These are phyloP conservation scores for Alternaria postmessia DNA, from an alignment of 2,329 filamentous ascomycete genomes.

Conservation along the genomic window DNA sequence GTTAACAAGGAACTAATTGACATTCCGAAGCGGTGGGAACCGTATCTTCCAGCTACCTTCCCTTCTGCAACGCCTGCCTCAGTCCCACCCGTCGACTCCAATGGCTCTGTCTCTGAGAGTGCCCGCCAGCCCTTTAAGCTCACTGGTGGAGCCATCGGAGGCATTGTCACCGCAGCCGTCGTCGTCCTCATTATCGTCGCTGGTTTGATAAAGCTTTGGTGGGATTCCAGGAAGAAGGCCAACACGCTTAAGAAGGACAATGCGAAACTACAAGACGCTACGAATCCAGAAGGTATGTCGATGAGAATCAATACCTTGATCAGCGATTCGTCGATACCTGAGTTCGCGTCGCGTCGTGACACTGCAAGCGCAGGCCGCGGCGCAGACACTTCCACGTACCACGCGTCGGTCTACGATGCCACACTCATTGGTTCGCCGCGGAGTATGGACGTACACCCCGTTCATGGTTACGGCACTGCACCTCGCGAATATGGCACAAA, in stretches of 20 bases:
- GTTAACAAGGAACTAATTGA: conserved; percentile 8
- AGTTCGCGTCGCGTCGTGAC: not conserved
- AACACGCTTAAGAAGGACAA: conserved; percentile 11
- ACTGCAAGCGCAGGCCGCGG: not conserved
- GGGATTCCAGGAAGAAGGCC: conserved; percentile 13
- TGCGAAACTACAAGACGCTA: conserved; percentile 10
- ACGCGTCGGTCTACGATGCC: not conserved
- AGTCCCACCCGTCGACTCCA: not conserved
- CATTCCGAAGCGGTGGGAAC: conserved; percentile 22
- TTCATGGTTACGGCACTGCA: not conserved
- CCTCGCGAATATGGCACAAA: not conserved
- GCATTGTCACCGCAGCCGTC: not conserved
- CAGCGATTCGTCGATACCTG: not conserved
- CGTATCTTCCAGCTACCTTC: conserved; percentile 13
- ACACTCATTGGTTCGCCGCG: not conserved
- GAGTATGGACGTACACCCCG: not conserved
- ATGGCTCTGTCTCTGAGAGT: not conserved
- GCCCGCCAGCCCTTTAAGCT: not conserved
- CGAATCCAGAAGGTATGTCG: conserved; percentile 13
- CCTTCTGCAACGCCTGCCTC: not conserved
- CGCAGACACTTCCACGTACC: not conserved
- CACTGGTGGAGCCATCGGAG: not conserved
- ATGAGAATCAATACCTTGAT: conserved; percentile 16
- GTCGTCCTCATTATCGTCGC: conserved; percentile 2
- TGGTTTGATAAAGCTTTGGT: conserved; percentile 10